Conservation (phyloP, 306 rosid genomes). For the Rosa lucieae region DNA sequence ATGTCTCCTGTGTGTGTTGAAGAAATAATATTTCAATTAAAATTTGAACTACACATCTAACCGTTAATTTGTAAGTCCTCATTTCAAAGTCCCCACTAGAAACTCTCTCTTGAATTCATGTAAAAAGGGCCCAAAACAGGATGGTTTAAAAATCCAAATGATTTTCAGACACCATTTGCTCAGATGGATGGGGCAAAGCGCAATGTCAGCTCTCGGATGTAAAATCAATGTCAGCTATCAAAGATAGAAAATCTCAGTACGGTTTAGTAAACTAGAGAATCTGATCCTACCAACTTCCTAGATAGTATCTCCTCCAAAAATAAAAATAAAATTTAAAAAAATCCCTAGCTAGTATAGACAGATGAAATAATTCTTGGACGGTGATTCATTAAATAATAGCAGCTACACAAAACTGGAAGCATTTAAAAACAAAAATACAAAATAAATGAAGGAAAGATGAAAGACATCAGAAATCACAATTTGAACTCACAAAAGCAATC, state of each 20-base stretch:
- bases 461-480: constrained; percentile 41
- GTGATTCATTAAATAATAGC: neutral
- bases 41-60: no score
- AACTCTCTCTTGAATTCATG: no score
- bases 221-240: no score
- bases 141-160: neutral
- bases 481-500: constrained; percentile 85
- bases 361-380: neutral
- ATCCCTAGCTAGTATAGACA: neutral
- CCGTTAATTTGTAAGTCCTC: no score
- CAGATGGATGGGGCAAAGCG: no score
- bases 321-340: no score
- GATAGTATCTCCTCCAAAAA: no score
- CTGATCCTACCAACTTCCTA: neutral
- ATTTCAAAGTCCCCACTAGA: no score
- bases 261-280: neutral
- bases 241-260: neutral
- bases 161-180: neutral
- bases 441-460: neutral
- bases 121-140: neutral
- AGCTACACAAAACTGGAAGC: neutral
- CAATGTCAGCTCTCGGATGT: no score
- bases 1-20: no score
- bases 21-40: no score
- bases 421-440: neutral